A percentile compares a stretch with the other conserved stretches of the same genome.
Evolutionary conservation across 73 alveolate genomes (phyloP).

Genomic region (Tetrahymena malaccensis): DNA sequence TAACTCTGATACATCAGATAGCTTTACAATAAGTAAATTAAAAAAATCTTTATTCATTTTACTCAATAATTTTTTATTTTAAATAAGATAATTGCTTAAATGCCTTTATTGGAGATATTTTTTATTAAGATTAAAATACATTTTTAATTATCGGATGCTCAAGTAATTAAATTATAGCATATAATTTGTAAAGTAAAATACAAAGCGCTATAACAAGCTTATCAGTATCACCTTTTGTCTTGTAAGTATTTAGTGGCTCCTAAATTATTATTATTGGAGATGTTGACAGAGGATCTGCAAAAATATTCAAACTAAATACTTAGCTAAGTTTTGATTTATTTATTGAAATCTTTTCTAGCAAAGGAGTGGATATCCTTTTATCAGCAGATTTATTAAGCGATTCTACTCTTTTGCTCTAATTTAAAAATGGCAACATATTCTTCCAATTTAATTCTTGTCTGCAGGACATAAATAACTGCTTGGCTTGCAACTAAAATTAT

Average conservation of each 20-base stretch:
- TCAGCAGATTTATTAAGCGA: background rate
- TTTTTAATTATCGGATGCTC: background rate
- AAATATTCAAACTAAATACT: background rate
- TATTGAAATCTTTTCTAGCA: background rate
- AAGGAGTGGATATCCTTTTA: background rate
- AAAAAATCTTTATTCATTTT: too few relatives aligned
- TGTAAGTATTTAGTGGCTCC: background rate
- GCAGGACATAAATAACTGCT: background rate
- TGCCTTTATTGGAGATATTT: background rate
- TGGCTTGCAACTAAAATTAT: background rate
- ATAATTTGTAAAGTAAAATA: too few relatives aligned
- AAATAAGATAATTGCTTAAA: background rate
- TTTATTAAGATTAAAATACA: background rate
- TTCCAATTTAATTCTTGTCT: background rate
- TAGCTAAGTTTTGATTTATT: background rate
- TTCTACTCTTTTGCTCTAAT: background rate
- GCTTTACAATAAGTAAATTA: background rate
- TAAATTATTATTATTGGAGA: background rate
- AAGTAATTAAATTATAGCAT: background rate
- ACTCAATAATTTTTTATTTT: background rate
- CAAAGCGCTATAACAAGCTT: background rate
- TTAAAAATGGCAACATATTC: background rate
- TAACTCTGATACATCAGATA: background rate
- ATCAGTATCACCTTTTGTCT: background rate
- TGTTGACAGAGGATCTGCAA: background rate